phyloP scores from a whole-genome alignment of 1,139 yeast species.

The Candida buenavistaensis region DNA sequence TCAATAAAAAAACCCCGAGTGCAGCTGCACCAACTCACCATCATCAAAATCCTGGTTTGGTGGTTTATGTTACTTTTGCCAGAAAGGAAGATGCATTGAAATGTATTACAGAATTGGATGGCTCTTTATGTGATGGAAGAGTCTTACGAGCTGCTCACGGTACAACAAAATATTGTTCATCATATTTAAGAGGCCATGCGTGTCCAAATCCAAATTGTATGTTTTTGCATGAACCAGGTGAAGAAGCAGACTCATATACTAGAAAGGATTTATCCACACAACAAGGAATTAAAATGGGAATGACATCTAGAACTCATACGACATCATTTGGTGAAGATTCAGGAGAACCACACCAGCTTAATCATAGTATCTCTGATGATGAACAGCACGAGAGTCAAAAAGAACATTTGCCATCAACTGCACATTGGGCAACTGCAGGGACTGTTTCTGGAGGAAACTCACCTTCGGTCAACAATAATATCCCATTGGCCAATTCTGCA shows the following conservation, averaged over 20 bases:
- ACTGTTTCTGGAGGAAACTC: slow-evolving; percentile 26
- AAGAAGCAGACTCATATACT: slow-evolving; percentile 95
- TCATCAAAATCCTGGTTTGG: slow-evolving; percentile 73
- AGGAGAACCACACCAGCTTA: slow-evolving; percentile 2
- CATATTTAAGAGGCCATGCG: slow-evolving; percentile 90
- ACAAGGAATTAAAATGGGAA: slow-evolving; percentile 65
- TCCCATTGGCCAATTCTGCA: slow-evolving; percentile 49
- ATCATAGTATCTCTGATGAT: slow-evolving; percentile 16
- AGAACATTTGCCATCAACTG: slow-evolving; percentile 53
- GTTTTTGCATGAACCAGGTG: slow-evolving; percentile 99
- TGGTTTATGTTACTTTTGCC: slow-evolving; percentile 93
- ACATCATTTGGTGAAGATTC: slow-evolving; percentile 13
- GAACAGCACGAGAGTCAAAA: slow-evolving; percentile 13
- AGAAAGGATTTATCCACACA: slow-evolving; percentile 89
- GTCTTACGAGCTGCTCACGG: slow-evolving; percentile 93
- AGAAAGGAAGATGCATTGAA: slow-evolving; percentile 91
- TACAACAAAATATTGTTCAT: slow-evolving; percentile 96
- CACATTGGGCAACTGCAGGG: slow-evolving; percentile 52
- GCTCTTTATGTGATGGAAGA: slow-evolving; percentile 89
- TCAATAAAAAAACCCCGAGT: slow-evolving; percentile 72
- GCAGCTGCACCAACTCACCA: slow-evolving; percentile 32
- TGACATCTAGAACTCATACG: slow-evolving; percentile 21
- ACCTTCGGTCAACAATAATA: slow-evolving; percentile 36
- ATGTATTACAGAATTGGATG: slow-evolving; percentile 93
- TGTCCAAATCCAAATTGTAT: slow-evolving; percentile 99